phyloP scores from a whole-genome alignment of 306 rosid species.

The Astragalus glycyphyllos region DNA sequence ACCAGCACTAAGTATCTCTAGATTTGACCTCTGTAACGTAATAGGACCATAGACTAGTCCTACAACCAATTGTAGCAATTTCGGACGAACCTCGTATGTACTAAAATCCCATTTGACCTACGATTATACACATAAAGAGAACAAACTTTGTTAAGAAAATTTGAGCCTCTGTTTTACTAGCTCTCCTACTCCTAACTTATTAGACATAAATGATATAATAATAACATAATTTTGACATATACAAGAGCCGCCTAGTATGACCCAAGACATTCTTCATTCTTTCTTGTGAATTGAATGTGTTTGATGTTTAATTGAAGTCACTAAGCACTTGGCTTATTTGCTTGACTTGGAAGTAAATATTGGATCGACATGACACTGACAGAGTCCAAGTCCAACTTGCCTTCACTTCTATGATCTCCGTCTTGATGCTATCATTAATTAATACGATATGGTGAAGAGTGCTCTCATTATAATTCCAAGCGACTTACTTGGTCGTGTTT shows the following conservation, averaged over 20 bases:
- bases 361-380: not conserved
- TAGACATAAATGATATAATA: too few relatives aligned
- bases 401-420: not conserved
- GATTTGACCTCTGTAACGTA: too few relatives aligned
- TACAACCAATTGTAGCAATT: too few relatives aligned
- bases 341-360: conserved; percentile 36
- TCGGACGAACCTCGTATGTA: too few relatives aligned
- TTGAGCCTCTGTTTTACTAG: too few relatives aligned
- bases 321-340: not conserved
- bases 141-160: too few relatives aligned
- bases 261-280: not conserved
- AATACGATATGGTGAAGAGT: not conserved
- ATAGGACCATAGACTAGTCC: too few relatives aligned
- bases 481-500: not conserved
- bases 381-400: not conserved
- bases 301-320: conserved; percentile 30
- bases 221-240: not conserved
- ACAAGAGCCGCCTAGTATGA: conserved; percentile 25
- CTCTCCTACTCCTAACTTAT: too few relatives aligned
- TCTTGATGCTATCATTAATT: too few relatives aligned
- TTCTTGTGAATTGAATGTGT: not conserved
- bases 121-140: too few relatives aligned
- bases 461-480: not conserved
- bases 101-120: too few relatives aligned
- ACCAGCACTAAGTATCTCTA: too few relatives aligned